Evolutionary conservation across 495 filamentous ascomycete genomes (phyloP), one percentile per base, ranked within the genome.

Genomic region (Letharia columbiana): DNA sequence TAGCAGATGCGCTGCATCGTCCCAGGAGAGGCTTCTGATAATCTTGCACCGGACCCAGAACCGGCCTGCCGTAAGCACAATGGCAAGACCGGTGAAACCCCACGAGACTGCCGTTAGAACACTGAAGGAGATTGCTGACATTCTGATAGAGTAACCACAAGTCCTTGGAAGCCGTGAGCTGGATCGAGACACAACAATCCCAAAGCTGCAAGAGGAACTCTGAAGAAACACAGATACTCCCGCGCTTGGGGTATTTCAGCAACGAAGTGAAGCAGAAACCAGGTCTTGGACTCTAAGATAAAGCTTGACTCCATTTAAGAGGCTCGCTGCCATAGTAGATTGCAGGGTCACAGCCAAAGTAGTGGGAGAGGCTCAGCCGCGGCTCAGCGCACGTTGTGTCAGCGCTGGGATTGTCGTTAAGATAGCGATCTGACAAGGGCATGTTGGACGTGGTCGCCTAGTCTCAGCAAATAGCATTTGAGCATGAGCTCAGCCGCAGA

Each of bases 11-110:
- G 62, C 44, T 39, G 50, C 44, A 56, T 64, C 62, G 0, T 64
- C 62, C 62, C 62, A 64, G 35, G 35, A 35, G 13, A 64, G 44
- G 20, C 33, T 37, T 17, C 20, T 41, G 62, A 58, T 31, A 15
- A 56, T 58, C 41, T 45, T 50, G 41, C 12, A 50, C 13, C 62
- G 62, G 5, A 64, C 57, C 62, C 45, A 50, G 11, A 50, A 64
- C 17, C 62, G 62, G n/a, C n/a, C 11, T 33, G 18, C 23, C 9
- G 62, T 47, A 37, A 64, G 44, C 37, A 56, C 4, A 17, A 64
- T 23, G 5, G 45, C 50, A 7, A 39, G 11, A 8, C 4, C 39
- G 39, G 59, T 61, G 15, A 61, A 61, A 15, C 9, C 9, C 59
- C 59, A 61, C 28, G 59, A 61, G 11, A 61, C n/a, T 23, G 37